Evolutionary conservation across 805 yeast genomes (phyloP), one percentile per base, ranked within the genome.

Genomic region (Candida glaebosa): DNA sequence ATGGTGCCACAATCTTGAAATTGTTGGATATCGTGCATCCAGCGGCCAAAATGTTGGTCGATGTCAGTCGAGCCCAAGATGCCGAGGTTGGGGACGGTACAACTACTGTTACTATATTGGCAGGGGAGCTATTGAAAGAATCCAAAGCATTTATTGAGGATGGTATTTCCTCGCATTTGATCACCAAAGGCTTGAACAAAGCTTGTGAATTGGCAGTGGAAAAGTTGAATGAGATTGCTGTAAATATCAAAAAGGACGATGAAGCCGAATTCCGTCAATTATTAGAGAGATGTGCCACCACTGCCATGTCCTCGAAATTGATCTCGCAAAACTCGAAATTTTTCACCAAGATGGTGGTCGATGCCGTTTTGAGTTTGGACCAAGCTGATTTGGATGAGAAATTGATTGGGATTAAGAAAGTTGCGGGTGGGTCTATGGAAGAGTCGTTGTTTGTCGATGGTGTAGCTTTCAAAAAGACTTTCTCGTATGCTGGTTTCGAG

Each of bases 61-160:
- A 95, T 60, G 85, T 93, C 42, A 84, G 96, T 38, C 84, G 93
- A 62, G 91, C 95, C 16, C 99, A 93, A 71, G 99, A 93, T 63
- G 96, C 95, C 46, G 97, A 91, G 64, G 96, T 91, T 51, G 98
- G 98, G 46, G 98, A 93, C 60, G 99, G 99, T 52, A 93, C 99
- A 32, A 91, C 99, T 0, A 85, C 96, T 18, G 99, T 95, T 24
- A 89, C 97, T 0, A 86, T 93, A 9, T 65, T 93, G 43, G 96
- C 98, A 2, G 96, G 97, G 42, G 99, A 93, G 68, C 74, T 93
- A 46, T 76, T 93, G 65, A 88, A 88, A 60, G 98, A 93, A 65
- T 81, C 90, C 50, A 89, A 88, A 58, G 67, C 78, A 34, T 93
- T 91, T 60, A 87, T 93, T 45, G 99, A 93, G 66, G 99, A 93